Conservation (phyloP, 2,329 filamentous ascomycete species). For the Colletotrichum agaves region DNA sequence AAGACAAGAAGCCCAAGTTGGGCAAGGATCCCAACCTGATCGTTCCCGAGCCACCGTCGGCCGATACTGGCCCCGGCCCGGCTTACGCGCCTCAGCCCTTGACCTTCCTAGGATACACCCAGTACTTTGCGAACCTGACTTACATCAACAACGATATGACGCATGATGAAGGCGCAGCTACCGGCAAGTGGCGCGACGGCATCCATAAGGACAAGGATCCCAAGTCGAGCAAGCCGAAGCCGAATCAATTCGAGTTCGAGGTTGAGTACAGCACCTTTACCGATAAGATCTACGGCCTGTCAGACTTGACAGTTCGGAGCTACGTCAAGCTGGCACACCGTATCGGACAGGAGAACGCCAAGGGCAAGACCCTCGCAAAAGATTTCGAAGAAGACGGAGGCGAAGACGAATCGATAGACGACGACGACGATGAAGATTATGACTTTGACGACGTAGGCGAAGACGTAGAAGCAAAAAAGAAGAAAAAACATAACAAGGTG, state of each 20-base stretch:
- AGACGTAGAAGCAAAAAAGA: slow-evolving; percentile 54
- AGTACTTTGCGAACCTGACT: slow-evolving; percentile 96
- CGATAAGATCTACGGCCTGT: slow-evolving; percentile 78
- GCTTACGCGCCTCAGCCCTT: slow-evolving; percentile 89
- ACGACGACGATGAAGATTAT: slow-evolving; percentile 41
- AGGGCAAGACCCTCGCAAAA: slow-evolving; percentile 39
- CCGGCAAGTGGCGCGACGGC: slow-evolving; percentile 69
- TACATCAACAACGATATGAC: slow-evolving; percentile 80
- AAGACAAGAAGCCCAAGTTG: slow-evolving; percentile 57
- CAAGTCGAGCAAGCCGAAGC: slow-evolving; percentile 63
- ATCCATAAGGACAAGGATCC: slow-evolving; percentile 70
- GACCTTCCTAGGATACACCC: slow-evolving; percentile 82
- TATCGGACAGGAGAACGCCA: slow-evolving; percentile 67
- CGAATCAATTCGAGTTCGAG: slow-evolving; percentile 76
- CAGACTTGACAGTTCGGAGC: slow-evolving; percentile 86
- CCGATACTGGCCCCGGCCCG: slow-evolving; percentile 80
- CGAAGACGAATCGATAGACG: slow-evolving; percentile 40
- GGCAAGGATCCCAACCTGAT: slow-evolving; percentile 69
- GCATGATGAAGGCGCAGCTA: slow-evolving; percentile 44
- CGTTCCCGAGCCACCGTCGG: slow-evolving; percentile 78
- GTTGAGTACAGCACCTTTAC: slow-evolving; percentile 88
- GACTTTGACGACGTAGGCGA: slow-evolving; percentile 42
- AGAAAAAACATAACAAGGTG: slow-evolving; percentile 69
- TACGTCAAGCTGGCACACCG: slow-evolving; percentile 82
- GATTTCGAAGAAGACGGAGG: slow-evolving; percentile 44